Evolutionary conservation across 805 yeast genomes (phyloP), one percentile per base, ranked within the genome.

Genomic region (Starmera amethionina): DNA sequence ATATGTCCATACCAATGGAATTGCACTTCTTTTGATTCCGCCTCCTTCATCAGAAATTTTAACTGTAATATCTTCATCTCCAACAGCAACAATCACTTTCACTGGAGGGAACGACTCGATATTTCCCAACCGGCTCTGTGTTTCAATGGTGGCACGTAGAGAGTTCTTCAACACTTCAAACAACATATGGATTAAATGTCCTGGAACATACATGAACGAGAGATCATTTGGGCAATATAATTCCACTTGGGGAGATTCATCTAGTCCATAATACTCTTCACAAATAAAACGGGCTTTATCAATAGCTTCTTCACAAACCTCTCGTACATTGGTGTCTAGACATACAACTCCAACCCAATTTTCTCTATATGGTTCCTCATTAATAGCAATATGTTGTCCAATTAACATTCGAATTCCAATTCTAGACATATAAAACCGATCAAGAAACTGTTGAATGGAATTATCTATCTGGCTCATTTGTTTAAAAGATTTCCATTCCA

Each of bases 1-100:
- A 58, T 87, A 87, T 0, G 95, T 84, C 96, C 95, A 88, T 35
- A 87, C 83, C 46, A 83, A 67, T 4, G 95, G 93, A 13, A 84
- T 74, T 41, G 83, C 89, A 45, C 85, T 72, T 44, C 95, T 70
- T 2, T 95, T 84, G 44, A 88, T 86, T 18, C 96, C 96, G 28
- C 96, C 96, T 31, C 96, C 96, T 63, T 87, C 95, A 58, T 87
- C 96, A 27, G 89, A 79, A 46, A 87, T 79, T 59, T 88, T 88
- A 50, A 87, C 81, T 9, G 96, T 87, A 49, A 88, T 86, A 53
- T 88, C 96, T 56, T 87, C 95, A 36, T 78, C 75, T 13, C 96
- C 96, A 55, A 86, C 85, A 10, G 89, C 85, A 27, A 87, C 88
- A 39, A 88, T 83, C 19, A 88, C 79, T 61, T 85, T 87, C 34